Percentiles rank a stretch among this genome's conserved stretches.
These are phyloP conservation scores for Cystobasidium ongulense DNA, from an alignment of 768 basidiomycete species.

Conservation along the genomic window DNA sequence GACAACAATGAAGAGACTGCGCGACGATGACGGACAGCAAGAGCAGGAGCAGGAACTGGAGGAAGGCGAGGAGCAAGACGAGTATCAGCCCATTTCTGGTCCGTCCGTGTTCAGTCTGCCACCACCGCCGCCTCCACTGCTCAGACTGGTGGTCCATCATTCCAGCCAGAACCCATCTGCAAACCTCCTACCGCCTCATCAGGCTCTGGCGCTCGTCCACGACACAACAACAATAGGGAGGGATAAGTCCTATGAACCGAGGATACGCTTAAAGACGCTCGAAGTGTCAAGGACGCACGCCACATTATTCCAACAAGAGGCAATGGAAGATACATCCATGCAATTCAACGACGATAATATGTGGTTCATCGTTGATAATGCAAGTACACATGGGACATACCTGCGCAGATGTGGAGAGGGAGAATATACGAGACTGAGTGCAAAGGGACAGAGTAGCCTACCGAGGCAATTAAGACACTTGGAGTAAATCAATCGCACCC, in stretches of 20 bases:
- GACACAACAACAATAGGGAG: constrained; percentile 13
- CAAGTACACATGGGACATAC: constrained; percentile 22
- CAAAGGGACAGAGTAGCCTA: constrained; percentile 9
- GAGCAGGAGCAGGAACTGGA: background rate
- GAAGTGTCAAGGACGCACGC: constrained; percentile 19
- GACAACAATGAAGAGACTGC: background rate
- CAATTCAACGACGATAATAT: background rate
- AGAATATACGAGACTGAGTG: constrained; percentile 5
- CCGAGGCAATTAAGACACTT: constrained; percentile 5
- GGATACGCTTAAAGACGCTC: constrained; percentile 19
- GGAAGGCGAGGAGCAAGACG: background rate
- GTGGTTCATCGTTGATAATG: constrained; percentile 26
- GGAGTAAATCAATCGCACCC: constrained; percentile 1
- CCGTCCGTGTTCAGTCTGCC: background rate
- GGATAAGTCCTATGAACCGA: constrained; percentile 12
- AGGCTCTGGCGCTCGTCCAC: background rate
- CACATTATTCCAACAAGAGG: constrained; percentile 3
- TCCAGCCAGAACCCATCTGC: background rate
- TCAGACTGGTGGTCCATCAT: constrained; percentile 1
- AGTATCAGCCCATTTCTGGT: background rate
- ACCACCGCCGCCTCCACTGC: constrained; percentile 20
- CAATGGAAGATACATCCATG: background rate
- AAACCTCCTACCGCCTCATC: constrained; percentile 1
- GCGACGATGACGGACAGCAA: background rate
- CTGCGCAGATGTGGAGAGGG: background rate